Base-by-base conservation (phyloP, 441 rosid genomes). In the Francoa sonchifolia region DNA sequence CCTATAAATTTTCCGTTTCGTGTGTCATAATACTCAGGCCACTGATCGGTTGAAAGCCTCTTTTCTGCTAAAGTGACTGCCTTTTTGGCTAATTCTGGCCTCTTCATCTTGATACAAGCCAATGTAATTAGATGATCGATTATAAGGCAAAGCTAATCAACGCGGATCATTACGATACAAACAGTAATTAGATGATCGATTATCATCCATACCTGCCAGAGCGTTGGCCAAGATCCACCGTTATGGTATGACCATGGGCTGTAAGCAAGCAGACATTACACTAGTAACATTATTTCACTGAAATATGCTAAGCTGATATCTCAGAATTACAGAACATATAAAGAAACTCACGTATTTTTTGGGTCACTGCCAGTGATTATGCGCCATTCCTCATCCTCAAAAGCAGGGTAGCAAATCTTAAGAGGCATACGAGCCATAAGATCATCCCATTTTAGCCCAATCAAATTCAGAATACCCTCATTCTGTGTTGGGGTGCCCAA, bases 181-280 rank as follows among this genome's bases (percentile, higher is more conserved):
- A 0, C 4, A 15, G 28, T 22, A n/a, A 6, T 15, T n/a, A n/a
- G n/a, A n/a, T 23, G 27, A 23, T 18, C 28, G 2, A 20, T 9
- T 20, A 16, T 23, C 12, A 25, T 28, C 9, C 62, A 55, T 62
- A 83, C 97, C 80, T 88, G 95, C 94, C 92, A 87, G 1, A 87
- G 84, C 3, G 94, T 83, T 30, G 97, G 97, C 97, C 97, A 80
- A 19, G 97, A 87, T 50, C 97, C 94, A 4, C 94, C 93, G 17
- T 87, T 83, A 65, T 83, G 97, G 64, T 87, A 87, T 1, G 97
- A 87, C 97, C 89, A 87, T n/a, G 97, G 84, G 48, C 97, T 87
- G 77, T 54, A 65, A 49, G 6, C 31, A 40, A 42, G 18, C 15
- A 40, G 8, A 11, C n/a, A n/a, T n/a, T n/a, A n/a, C n/a, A n/a